phyloP scores from a whole-genome alignment of 2,329 filamentous ascomycete genomes.

The Alternaria angustiovoidea region DNA sequence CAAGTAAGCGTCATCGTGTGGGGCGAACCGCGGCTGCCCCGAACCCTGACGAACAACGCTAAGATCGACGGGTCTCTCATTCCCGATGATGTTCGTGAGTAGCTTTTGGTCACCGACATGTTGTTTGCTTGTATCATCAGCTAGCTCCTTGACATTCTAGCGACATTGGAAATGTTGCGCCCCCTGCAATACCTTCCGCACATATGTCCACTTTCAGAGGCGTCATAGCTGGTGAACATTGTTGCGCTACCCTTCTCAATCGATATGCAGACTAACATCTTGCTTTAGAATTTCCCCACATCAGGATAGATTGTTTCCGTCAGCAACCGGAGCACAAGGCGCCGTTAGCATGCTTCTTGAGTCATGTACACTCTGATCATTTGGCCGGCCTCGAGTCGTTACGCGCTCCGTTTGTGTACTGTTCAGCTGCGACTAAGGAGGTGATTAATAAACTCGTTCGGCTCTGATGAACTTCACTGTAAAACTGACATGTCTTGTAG shows the following conservation, averaged over 20 bases:
- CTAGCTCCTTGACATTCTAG: not conserved
- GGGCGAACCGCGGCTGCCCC: not conserved
- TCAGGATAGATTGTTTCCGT: conserved; percentile 85
- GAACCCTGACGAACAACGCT: not conserved
- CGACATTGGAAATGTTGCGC: conserved; percentile 10
- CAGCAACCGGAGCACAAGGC: conserved; percentile 61
- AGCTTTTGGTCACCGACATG: not conserved
- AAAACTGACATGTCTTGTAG: conserved; percentile 37
- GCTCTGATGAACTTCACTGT: not conserved
- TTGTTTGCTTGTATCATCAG: not conserved
- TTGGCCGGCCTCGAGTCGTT: conserved; percentile 80
- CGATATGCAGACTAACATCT: conserved; percentile 3
- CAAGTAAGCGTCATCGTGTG: not conserved
- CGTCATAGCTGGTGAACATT: conserved; percentile 35
- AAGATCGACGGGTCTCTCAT: conserved; percentile 3
- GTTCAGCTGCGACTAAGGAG: conserved; percentile 81
- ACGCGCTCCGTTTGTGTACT: conserved; percentile 86
- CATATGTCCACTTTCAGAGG: conserved; percentile 50
- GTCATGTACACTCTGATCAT: conserved; percentile 93
- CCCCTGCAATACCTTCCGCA: not conserved
- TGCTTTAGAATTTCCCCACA: conserved; percentile 75
- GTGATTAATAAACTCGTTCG: conserved; percentile 45
- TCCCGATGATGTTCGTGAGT: not conserved
- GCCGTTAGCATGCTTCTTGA: conserved; percentile 85
- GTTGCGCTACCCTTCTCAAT: not conserved